Base-by-base conservation (phyloP, 805 yeast genomes). In the Candida pseudofarinosa region DNA sequence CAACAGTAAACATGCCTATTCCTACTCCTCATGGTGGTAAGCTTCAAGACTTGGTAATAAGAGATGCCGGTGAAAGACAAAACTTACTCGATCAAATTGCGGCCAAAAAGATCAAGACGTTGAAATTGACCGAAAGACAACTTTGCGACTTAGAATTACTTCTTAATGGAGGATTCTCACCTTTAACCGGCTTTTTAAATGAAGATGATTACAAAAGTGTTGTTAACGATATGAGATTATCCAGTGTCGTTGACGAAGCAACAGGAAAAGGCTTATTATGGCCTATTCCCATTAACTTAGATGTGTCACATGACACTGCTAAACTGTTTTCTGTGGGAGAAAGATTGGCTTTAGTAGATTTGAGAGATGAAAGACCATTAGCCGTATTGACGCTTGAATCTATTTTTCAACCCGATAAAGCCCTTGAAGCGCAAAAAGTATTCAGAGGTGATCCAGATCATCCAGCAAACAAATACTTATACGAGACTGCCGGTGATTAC, bases 391-490 rank as follows among this genome's bases (percentile, higher is more conserved):
- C 95, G 8, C 72, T 90, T 18, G 80, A 75, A 45, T 93, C 89
- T 49, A 77, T 87, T 28, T 90, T 85, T 73, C 73, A 73, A 55
- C 97, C 96, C 52, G 75, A 90, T 66, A 91, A 91, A 73, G 58
- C 69, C 43, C 60, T 62, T 15, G 98, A 90, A 71, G 97, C 97
- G 41, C 65, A 79, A 52, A 76, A 83, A 60, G 97, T 89, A 20
- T 91, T 88, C 70, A 81, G 97, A 63, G 98, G 97, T 48, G 97
- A 91, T 63, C 90, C 95, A 36, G 97, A 91, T 64, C 98, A 90
- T 67, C 97, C 97, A 16, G 97, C 97, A 10, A 74, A 86, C 56
- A 74, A 73, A 55, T 90, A 86, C 67, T 73, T 90, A 53, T 59
- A 65, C 57, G 81, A 85, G 48, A 71, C 75, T 40, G 90, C 90